Percentiles rank a stretch among this genome's conserved stretches.
These are phyloP conservation scores for Penicillium turbatum DNA, from an alignment of 495 filamentous ascomycete genomes.

Conservation along the genomic window DNA sequence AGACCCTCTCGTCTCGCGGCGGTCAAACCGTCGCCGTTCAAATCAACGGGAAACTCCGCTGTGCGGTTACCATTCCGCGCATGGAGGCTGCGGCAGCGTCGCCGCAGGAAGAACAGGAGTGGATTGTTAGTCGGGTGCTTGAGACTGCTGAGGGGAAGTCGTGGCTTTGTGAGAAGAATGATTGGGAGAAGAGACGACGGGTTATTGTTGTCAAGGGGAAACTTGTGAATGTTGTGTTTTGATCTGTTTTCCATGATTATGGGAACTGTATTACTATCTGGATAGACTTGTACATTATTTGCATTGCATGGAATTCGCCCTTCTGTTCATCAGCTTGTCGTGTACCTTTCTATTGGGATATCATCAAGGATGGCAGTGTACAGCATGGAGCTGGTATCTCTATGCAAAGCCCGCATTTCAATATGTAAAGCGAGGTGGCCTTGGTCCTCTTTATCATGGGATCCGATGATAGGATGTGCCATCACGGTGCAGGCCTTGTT, in stretches of 20 bases:
- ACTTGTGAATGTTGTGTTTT: constrained; percentile 49
- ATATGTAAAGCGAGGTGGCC: too few relatives aligned
- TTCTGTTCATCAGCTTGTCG: too few relatives aligned
- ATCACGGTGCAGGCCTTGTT: too few relatives aligned
- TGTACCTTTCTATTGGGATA: too few relatives aligned
- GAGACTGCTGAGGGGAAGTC: constrained; percentile 42
- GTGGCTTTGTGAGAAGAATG: constrained; percentile 46
- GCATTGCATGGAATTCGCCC: too few relatives aligned
- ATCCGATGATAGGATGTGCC: too few relatives aligned
- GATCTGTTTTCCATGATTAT: not conserved
- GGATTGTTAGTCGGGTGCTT: constrained; percentile 52
- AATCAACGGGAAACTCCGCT: constrained; percentile 70
- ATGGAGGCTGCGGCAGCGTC: constrained; percentile 21
- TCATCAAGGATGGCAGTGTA: too few relatives aligned
- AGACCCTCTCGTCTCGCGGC: constrained; percentile 38
- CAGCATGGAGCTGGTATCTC: too few relatives aligned
- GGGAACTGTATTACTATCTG: constrained; percentile 1
- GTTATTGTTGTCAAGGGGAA: constrained; percentile 47
- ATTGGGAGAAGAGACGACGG: constrained; percentile 42
- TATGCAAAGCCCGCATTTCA: too few relatives aligned
- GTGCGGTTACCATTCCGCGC: constrained; percentile 54
- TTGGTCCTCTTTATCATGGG: too few relatives aligned
- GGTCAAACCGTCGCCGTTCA: constrained; percentile 60
- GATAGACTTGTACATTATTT: constrained; percentile 3
- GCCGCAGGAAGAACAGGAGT: constrained; percentile 43